Evolutionary conservation across 1,284 basidiomycete species (phyloP), one percentile per base, ranked within the genome.

Genomic region (Porodaedalea pini): DNA sequence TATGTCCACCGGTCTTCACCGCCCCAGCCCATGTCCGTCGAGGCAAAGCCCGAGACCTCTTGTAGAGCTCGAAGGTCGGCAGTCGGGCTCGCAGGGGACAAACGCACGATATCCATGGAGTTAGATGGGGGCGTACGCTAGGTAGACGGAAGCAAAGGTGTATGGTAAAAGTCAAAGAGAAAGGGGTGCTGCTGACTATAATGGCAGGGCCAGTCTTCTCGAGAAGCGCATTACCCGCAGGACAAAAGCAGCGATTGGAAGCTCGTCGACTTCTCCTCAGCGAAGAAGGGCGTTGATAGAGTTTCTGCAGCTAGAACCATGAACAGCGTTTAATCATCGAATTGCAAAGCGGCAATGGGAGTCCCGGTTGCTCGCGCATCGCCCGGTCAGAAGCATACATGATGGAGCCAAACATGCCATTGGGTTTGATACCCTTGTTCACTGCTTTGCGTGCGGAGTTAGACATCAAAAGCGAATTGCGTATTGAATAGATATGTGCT

Each of bases 21-120:
- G 59, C 74, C 73, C 52, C 73, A 74, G 59, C 79, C 83, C 71
- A 85, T 79, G 69, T 85, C 79, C 3, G 83, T 86, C 37, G 72
- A 71, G 27, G 70, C 70, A 60, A 82, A 81, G 61, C 80, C 69
- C 63, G 73, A 74, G 54, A 81, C 79, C 63, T 82, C 80, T 47
- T 76, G 72, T 57, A 81, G 66, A 5, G 80, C 80, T 48, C 73
- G 74, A 44, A 75, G 70, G 61, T 78, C 72, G 55, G 82, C 81
- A 3, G 73, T 68, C 51, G 75, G 73, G 15, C 72, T 77, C 8
- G 80, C 79, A 11, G 75, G 70, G 40, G 70, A 62, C 54, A 78
- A 75, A 36, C 69, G 65, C 54, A 79, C 69, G 56, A 75, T 67
- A 58, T 70, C 65, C 68, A 71, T 71, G 51, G 63, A 34, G 52